Conservation (phyloP, 495 filamentous ascomycete genomes). For the Hyaloscypha variabilis region DNA sequence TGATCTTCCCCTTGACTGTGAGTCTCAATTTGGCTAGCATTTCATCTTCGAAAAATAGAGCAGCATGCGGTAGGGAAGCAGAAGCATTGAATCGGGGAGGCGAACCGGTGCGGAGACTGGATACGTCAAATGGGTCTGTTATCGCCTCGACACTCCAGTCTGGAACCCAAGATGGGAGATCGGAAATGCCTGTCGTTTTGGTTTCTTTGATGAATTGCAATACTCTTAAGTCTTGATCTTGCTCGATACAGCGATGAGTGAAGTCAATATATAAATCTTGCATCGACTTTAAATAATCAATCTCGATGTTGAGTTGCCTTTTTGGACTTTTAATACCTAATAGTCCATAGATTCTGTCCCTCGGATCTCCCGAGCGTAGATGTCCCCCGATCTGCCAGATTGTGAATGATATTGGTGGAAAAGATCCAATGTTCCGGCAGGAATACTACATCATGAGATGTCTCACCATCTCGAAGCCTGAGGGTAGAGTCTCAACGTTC, state of each 20-base stretch:
- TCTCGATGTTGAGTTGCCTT: background rate
- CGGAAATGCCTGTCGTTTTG: background rate
- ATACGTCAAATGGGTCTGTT: background rate
- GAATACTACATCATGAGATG: background rate
- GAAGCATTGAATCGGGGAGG: background rate
- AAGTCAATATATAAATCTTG: conserved; percentile 1
- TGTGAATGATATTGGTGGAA: background rate
- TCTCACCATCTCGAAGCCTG: background rate
- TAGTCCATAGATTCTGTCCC: conserved; percentile 13
- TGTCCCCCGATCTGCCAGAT: conserved; percentile 1
- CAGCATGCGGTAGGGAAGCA: background rate
- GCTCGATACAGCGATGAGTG: conserved; percentile 5
- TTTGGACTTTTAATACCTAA: background rate
- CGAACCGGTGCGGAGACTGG: background rate
- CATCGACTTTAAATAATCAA: background rate
- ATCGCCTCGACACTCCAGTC: conserved; percentile 4
- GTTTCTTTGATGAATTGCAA: conserved; percentile 5
- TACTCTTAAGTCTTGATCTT: background rate
- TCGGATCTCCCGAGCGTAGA: background rate
- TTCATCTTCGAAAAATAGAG: background rate
- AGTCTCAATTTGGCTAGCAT: background rate
- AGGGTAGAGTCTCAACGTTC: background rate
- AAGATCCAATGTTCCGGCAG: background rate
- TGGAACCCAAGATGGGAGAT: conserved; percentile 11
- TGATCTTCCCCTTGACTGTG: background rate